phyloP scores from a whole-genome alignment of 2,329 filamentous ascomycete species.

The Magnaporthiopsis rhizophila region DNA sequence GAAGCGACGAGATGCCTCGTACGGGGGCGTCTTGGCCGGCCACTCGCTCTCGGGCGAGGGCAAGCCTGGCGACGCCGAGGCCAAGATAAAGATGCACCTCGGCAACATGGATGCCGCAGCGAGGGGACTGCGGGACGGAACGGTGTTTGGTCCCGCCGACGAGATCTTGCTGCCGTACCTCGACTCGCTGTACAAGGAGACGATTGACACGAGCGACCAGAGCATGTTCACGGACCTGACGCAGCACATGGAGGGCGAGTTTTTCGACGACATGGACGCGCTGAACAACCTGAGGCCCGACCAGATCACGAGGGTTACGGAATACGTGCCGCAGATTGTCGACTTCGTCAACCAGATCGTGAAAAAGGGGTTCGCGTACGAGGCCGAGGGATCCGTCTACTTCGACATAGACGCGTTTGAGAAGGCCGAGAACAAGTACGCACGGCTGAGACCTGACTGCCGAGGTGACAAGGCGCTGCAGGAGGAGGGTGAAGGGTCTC shows the following conservation, averaged over 20 bases:
- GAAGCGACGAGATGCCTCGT: slow-evolving; percentile 40
- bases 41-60: slow-evolving; percentile 15
- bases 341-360: slow-evolving; percentile 77
- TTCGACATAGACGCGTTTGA: slow-evolving; percentile 89
- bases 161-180: slow-evolving; percentile 75
- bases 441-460: slow-evolving; percentile 77
- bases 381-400: slow-evolving; percentile 78
- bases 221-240: slow-evolving; percentile 82
- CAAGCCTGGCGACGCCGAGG: slow-evolving; percentile 17
- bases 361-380: slow-evolving; percentile 79
- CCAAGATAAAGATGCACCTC: slow-evolving; percentile 17
- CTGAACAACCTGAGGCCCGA: slow-evolving; percentile 81
- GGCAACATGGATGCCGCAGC: slow-evolving; percentile 19
- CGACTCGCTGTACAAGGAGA: slow-evolving; percentile 59
- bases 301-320: slow-evolving; percentile 80
- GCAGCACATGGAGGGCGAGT: slow-evolving; percentile 76
- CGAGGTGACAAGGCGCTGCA: slow-evolving; percentile 74
- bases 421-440: slow-evolving; percentile 74
- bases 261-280: slow-evolving; percentile 78
- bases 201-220: slow-evolving; percentile 53
- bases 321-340: slow-evolving; percentile 83
- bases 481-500: slow-evolving; percentile 82
- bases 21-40: slow-evolving; percentile 28
- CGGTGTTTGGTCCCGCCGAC: slow-evolving; percentile 47
- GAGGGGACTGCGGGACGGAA: slow-evolving; percentile 4